These are phyloP conservation scores for Acacia crassicarpa DNA, from an alignment of 306 rosid genomes.

Conservation along the genomic window DNA sequence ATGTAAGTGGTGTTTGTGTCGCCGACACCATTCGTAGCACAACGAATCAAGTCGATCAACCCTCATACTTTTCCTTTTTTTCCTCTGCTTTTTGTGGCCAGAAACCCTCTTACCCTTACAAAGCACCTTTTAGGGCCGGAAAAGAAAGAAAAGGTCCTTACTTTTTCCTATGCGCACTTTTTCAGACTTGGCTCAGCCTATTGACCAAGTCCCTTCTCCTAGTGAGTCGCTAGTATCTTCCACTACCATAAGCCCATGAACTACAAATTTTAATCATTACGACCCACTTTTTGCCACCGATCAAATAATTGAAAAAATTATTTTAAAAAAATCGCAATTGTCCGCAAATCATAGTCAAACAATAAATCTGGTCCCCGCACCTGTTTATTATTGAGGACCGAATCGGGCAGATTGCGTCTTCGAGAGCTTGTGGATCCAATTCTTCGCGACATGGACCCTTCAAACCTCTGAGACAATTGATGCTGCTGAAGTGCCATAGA, in stretches of 20 bases:
- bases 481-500: slow-evolving; percentile 93
- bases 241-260: slow-evolving; percentile 15
- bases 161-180: slow-evolving; percentile 27
- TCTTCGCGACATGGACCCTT: slow-evolving; percentile 93
- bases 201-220: slow-evolving; percentile 27
- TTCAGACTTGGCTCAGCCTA: slow-evolving; percentile 21
- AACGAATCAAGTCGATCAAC: neutral
- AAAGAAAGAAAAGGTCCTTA: slow-evolving; percentile 21
- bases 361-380: slow-evolving; percentile 33
- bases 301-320: slow-evolving; percentile 42
- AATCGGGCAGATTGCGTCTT: slow-evolving; percentile 63
- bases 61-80: neutral
- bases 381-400: slow-evolving; percentile 64
- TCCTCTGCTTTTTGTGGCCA: neutral
- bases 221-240: slow-evolving; percentile 28
- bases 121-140: slow-evolving; percentile 32
- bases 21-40: neutral
- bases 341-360: slow-evolving; percentile 17
- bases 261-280: slow-evolving; percentile 42
- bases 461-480: slow-evolving; percentile 93
- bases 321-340: slow-evolving; percentile 10
- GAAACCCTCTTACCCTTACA: slow-evolving; percentile 24
- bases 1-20: neutral
- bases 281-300: slow-evolving; percentile 41
- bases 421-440: slow-evolving; percentile 88